phyloP scores from a whole-genome alignment of 768 basidiomycete genomes.

The Tricholoma terreum region DNA sequence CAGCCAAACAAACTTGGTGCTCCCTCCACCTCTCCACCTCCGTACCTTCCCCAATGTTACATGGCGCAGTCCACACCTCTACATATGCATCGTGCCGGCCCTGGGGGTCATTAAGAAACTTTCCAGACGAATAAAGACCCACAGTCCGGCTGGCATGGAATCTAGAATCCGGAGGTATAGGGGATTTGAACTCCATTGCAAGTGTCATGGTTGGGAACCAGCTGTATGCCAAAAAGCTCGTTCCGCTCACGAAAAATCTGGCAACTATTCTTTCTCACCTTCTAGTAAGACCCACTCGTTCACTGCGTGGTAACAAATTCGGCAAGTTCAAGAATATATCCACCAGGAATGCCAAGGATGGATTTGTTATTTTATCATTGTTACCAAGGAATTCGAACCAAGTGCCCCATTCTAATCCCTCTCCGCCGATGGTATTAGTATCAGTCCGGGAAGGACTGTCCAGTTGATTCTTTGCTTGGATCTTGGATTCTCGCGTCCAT shows the following conservation, averaged over 20 bases:
- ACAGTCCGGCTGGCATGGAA: slow-evolving; percentile 49
- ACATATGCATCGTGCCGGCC: slow-evolving; percentile 56
- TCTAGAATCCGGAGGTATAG: slow-evolving; percentile 43
- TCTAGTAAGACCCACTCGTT: slow-evolving; percentile 33
- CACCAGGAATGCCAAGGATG: slow-evolving; percentile 53
- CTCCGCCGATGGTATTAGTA: slow-evolving; percentile 44
- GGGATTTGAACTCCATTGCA: slow-evolving; percentile 60
- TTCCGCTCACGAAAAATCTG: background rate
- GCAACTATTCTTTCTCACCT: slow-evolving; percentile 24
- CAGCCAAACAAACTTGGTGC: slow-evolving; percentile 59
- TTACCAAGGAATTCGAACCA: slow-evolving; percentile 49
- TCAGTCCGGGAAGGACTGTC: slow-evolving; percentile 36
- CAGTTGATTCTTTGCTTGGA: slow-evolving; percentile 37
- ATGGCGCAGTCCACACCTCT: slow-evolving; percentile 67
- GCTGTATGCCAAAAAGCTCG: slow-evolving; percentile 27
- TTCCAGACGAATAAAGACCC: slow-evolving; percentile 50
- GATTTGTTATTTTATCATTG: slow-evolving; percentile 42
- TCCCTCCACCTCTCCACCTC: slow-evolving; percentile 52
- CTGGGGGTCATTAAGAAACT: slow-evolving; percentile 51
- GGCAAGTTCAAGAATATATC: slow-evolving; percentile 51
- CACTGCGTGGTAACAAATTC: slow-evolving; percentile 42
- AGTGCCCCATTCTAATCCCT: slow-evolving; percentile 54
- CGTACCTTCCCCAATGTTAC: slow-evolving; percentile 45
- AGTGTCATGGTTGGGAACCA: slow-evolving; percentile 67
- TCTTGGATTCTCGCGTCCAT: slow-evolving; percentile 39